Conservation (phyloP, 2,329 filamentous ascomycete genomes). For the Aspergillus eucalypticola region DNA sequence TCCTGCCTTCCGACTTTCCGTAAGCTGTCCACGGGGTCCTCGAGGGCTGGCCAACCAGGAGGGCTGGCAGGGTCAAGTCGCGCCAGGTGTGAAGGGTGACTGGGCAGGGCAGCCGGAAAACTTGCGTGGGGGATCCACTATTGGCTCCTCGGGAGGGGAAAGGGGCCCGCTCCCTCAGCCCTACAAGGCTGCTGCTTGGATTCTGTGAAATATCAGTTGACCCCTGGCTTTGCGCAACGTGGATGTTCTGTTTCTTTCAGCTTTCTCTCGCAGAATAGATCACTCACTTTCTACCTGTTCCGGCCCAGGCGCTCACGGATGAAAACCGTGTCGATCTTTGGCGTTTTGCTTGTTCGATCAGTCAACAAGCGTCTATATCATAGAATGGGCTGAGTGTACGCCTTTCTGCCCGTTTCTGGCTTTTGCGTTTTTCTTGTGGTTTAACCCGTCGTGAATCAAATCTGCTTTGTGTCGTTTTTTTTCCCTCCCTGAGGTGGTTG, state of each 20-base stretch:
- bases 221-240: not conserved
- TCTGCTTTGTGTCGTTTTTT: not conserved
- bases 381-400: not conserved
- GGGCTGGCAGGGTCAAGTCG: not conserved
- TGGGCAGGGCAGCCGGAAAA: not conserved
- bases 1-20: not conserved
- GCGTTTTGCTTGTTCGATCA: not conserved
- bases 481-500: not conserved
- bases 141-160: not conserved
- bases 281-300: too few species aligned
- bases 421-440: not conserved
- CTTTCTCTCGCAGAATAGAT: not conserved
- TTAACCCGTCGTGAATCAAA: not conserved
- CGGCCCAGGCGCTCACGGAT: not conserved
- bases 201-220: not conserved
- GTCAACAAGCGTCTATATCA: not conserved
- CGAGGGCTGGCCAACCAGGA: not conserved
- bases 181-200: not conserved
- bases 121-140: not conserved
- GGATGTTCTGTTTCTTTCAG: not conserved
- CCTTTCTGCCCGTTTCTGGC: not conserved
- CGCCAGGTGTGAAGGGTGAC: not conserved
- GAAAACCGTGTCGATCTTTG: not conserved
- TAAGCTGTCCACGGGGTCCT: not conserved
- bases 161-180: not conserved